phyloP scores from a whole-genome alignment of 257 asterid genomes.

The Solanum lycopersicoides region DNA sequence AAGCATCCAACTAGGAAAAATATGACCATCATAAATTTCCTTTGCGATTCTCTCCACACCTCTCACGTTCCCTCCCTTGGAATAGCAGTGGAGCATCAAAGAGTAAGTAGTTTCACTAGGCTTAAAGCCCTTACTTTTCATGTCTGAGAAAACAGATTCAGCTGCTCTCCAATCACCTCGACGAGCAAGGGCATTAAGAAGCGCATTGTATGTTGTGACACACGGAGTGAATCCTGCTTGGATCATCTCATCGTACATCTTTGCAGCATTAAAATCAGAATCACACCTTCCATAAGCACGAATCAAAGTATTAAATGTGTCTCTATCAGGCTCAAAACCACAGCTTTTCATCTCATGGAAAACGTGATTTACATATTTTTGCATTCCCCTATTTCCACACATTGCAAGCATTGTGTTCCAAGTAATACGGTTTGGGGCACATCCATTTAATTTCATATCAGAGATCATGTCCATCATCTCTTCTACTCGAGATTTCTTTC shows the following conservation, averaged over 20 bases:
- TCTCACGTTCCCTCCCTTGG: conserved; percentile 67
- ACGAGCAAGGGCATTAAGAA: conserved; percentile 77
- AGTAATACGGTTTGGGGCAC: conserved; percentile 75
- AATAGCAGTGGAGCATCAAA: conserved; percentile 73
- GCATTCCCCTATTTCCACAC: conserved; percentile 88
- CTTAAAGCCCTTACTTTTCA: conserved; percentile 76
- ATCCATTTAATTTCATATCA: conserved; percentile 80
- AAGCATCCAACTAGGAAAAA: conserved; percentile 90
- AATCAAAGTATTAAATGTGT: conserved; percentile 81
- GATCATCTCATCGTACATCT: conserved; percentile 76
- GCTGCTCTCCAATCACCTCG: conserved; percentile 80
- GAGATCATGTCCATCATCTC: conserved; percentile 68
- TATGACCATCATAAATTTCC: conserved; percentile 72
- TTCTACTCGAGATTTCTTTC: conserved; percentile 72
- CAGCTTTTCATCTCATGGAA: conserved; percentile 80
- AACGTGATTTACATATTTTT: conserved; percentile 52
- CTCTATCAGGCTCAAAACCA: conserved; percentile 88
- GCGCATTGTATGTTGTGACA: conserved; percentile 75
- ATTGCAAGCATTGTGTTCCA: conserved; percentile 88
- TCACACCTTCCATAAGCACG: conserved; percentile 90
- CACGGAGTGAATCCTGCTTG: conserved; percentile 77
- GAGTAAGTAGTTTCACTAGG: conserved; percentile 79
- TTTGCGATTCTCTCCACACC: conserved; percentile 74
- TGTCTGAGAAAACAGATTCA: conserved; percentile 52
- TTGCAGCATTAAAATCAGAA: conserved; percentile 51